Evolutionary conservation across 345 rosid species (phyloP), one percentile per base, ranked within the genome.

Genomic region (Bruguiera parviflora): DNA sequence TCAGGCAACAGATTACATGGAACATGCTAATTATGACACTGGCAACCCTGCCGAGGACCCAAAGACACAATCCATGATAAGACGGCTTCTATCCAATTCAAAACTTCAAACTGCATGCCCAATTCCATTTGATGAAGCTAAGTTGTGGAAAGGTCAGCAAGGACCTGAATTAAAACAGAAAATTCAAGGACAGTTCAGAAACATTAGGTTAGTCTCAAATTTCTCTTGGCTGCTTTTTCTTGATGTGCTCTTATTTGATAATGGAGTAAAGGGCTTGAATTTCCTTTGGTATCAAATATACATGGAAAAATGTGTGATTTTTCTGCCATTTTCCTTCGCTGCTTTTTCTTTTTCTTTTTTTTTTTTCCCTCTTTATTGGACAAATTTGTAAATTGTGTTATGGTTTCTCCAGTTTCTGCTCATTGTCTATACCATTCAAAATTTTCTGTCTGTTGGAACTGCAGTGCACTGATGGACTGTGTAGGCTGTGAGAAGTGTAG

Each of bases 71-170:
- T 92, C 94, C 64, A 78, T 92, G 65, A 83, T 94, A 83, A 89
- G 75, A 62, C 96, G 92, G 77, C 78, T 95, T 32, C 85, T 92
- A 5, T 78, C 85, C 75, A 80, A 92, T 67, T 80, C 91, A 57
- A 82, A 88, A 73, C 83, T 91, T 49, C 93, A 83, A 81, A 87
- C 94, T 64, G 99, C 99, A 52, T 92, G 98, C 72, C 97, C 99
- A 9, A 76, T 90, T 53, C 98, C 99, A 63, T 95, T 87, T 77
- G 98, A 95, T 72, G 99, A 95, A 82, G 99, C 98, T 61, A 89
- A 92, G 81, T 79, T 95, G 67, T 95, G 98, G 97, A 88, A 87
- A 69, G 99, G 99, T 49, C 92, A 86, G 80, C 83, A 86, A 57
- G 99, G 99, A 58, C 99, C 97, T 22, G 98, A 95, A 81, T 80